Base-by-base conservation (phyloP, 1,284 basidiomycete genomes). In the Irpex rosettiformis region DNA sequence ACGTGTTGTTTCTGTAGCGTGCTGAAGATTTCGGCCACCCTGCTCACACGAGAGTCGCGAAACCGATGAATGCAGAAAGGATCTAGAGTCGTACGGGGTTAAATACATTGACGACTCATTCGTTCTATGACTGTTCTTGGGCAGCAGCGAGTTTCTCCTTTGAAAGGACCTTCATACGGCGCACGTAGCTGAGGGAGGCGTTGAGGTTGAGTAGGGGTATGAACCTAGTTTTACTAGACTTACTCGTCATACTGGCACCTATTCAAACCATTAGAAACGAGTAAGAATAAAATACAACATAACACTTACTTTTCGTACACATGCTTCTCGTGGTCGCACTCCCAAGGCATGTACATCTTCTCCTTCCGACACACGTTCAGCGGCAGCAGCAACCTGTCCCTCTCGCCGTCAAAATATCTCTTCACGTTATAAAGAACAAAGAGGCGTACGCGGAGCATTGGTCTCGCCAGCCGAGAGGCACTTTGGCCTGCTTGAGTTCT, bases 171-270 rank as follows among this genome's bases (percentile, higher is more conserved):
- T 86, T 92, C 90, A 94, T 93, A 63, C 92, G 83, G 61, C 88
- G 88, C 66, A 94, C 78, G 75, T 93, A 89, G 73, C 92, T 94
- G 66, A 25, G 59, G 25, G 54, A 48, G 52, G 51, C 45, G 60
- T 53, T 58, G 56, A 64, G 55, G 55, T 3, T 30, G 6, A 1
- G 45, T 18, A 47, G 27, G 22, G 49, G 33, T 24, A 11, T n/a
- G 8, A 25, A 29, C 13, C 33, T 54, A 16, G 43, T 47, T 13
- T 13, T 40, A 40, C n/a, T n/a, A 37, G 43, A 86, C 91, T 73
- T 72, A 94, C 91, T 94, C 92, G 66, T 94, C 91, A 71, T 93
- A 94, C 73, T 94, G 92, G 72, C 92, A 94, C 76, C 91, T 94
- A 58, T 2, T 11, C 47, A 61, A 22, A 45, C 25, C 13, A 22